Conservation (phyloP, 345 rosid genomes). For the Sapria himalayana region DNA sequence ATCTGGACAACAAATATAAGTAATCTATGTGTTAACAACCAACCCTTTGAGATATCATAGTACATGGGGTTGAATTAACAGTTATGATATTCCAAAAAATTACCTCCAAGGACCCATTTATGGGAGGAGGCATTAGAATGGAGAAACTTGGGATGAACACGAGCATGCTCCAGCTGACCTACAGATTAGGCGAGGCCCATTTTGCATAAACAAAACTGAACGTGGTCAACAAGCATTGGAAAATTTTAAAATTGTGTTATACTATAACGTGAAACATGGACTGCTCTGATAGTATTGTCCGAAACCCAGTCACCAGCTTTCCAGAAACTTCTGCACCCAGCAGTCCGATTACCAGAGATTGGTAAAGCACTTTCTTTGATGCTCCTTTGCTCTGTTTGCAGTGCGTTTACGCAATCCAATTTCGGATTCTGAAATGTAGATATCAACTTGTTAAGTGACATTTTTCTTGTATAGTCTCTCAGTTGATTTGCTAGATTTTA, state of each 20-base stretch:
- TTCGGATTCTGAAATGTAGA: neutral
- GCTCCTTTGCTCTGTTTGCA: conserved; percentile 7
- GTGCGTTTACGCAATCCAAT: neutral
- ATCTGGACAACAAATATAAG: no score
- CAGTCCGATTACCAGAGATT: conserved; percentile 11
- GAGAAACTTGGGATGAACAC: conserved; percentile 87
- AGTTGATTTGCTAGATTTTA: no score
- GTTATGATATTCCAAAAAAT: no score
- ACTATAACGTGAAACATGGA: no score
- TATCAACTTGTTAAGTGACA: no score
- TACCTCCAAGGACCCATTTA: conserved; percentile 99
- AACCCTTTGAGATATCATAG: no score
- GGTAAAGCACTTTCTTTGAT: conserved; percentile 5
- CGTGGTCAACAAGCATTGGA: no score
- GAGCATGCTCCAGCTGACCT: conserved; percentile 72
- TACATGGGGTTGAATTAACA: no score
- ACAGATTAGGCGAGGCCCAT: conserved; percentile 1
- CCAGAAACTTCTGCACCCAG: conserved; percentile 66
- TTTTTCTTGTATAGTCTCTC: no score
- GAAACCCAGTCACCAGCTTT: conserved; percentile 39
- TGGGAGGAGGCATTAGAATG: conserved; percentile 98
- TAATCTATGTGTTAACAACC: no score
- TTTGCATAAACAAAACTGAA: neutral
- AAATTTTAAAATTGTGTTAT: no score
- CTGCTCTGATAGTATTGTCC: conserved; percentile 7